phyloP scores from a whole-genome alignment of 108 stramenopile genomes.

The Nannochloropsis salina region DNA sequence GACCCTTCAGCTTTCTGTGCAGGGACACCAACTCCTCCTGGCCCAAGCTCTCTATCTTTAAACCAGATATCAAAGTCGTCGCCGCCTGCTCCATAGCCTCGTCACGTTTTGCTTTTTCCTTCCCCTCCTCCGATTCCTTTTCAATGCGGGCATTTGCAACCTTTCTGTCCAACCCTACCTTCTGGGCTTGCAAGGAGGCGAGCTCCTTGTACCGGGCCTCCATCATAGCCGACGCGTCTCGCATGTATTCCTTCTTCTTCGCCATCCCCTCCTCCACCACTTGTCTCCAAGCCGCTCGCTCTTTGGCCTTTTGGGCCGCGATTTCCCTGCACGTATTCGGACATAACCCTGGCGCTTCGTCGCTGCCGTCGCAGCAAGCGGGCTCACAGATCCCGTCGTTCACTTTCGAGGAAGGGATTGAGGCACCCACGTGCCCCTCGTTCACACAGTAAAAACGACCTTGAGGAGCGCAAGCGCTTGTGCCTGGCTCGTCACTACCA shows the following conservation, averaged over 20 bases:
- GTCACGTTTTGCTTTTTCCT: not conserved
- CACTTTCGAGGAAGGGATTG: slow-evolving; percentile 6
- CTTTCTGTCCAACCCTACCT: not conserved
- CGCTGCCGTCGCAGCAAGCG: slow-evolving; percentile 21
- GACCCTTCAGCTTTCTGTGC: not conserved
- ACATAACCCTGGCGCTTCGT: slow-evolving; percentile 9
- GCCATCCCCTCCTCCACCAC: not conserved
- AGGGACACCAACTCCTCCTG: not conserved
- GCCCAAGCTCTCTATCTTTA: not conserved
- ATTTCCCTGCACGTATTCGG: not conserved
- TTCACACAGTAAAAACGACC: slow-evolving; percentile 21
- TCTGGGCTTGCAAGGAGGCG: not conserved
- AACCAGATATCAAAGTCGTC: not conserved
- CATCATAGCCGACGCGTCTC: not conserved
- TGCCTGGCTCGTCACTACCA: slow-evolving; percentile 48
- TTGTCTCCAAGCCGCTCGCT: not conserved
- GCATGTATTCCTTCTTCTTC: not conserved
- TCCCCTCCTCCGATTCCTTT: not conserved
- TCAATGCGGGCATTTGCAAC: not conserved
- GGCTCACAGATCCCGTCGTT: slow-evolving; percentile 15
- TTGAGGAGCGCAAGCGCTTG: slow-evolving; percentile 35
- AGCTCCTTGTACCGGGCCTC: slow-evolving; percentile 1
- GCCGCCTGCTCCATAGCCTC: not conserved
- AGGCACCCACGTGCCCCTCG: slow-evolving; percentile 10
- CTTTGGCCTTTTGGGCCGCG: not conserved